phyloP scores from a whole-genome alignment of 83 land plant genomes.

The Picea engelmannii region DNA sequence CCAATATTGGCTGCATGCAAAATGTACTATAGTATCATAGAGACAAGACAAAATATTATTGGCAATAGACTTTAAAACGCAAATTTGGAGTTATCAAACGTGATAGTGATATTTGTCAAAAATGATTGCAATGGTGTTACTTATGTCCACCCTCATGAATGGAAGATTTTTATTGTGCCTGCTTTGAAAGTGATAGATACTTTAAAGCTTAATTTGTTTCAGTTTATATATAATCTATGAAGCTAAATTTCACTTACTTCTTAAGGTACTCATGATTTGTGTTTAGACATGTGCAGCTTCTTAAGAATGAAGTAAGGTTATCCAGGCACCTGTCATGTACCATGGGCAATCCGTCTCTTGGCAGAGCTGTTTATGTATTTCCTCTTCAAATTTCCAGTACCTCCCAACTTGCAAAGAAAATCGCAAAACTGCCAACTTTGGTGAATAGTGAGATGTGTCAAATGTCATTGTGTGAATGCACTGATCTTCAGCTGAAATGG shows the following conservation, averaged over 20 bases:
- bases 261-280: not conserved
- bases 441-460: too few relatives aligned
- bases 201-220: not conserved
- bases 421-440: too few relatives aligned
- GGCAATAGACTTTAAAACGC: not conserved
- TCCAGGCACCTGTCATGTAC: too few relatives aligned
- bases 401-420: too few relatives aligned
- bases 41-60: not conserved
- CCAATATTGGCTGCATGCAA: not conserved
- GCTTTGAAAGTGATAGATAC: not conserved
- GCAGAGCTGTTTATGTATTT: too few relatives aligned
- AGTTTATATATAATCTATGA: not conserved
- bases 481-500: constrained; percentile 38
- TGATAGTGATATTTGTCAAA: not conserved
- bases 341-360: too few relatives aligned
- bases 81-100: not conserved
- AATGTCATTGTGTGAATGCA: constrained; percentile 16
- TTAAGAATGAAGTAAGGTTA: constrained; percentile 31
- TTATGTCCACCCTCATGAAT: not conserved
- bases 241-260: not conserved
- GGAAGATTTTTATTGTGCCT: not conserved
- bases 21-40: not conserved
- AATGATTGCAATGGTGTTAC: not conserved
- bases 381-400: too few relatives aligned
- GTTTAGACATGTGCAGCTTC: constrained; percentile 27